A percentile compares a stretch with the other conserved stretches of the same genome.
phyloP scores from a whole-genome alignment of 2,329 filamentous ascomycete species.

The Verticillium klebahnii region DNA sequence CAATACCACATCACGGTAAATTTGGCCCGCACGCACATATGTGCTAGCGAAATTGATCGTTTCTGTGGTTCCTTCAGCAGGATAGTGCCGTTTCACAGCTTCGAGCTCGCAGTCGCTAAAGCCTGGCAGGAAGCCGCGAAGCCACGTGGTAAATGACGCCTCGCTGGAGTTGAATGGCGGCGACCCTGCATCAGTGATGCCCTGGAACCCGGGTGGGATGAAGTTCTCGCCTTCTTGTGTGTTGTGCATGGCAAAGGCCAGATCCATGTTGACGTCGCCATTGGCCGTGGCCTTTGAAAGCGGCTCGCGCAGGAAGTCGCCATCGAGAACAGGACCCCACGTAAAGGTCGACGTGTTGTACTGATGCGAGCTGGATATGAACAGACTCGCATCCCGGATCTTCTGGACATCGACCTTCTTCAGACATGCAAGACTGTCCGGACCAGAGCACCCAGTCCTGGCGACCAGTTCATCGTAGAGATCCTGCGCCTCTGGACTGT shows the following conservation, averaged over 20 bases:
- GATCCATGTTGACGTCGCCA: slow-evolving; percentile 43
- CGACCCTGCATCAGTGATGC: slow-evolving; percentile 21
- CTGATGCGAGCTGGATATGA: slow-evolving; percentile 41
- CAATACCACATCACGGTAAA: slow-evolving; percentile 55
- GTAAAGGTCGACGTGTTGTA: slow-evolving; percentile 53
- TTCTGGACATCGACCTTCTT: slow-evolving; percentile 48
- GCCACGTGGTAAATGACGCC: slow-evolving; percentile 47
- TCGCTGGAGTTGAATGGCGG: slow-evolving; percentile 44
- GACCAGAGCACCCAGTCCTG: slow-evolving; percentile 40
- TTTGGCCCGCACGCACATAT: slow-evolving; percentile 46
- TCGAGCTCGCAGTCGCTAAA: slow-evolving; percentile 34
- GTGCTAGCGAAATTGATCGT: slow-evolving; percentile 45
- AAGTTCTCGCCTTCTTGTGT: slow-evolving; percentile 61
- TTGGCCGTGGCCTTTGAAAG: slow-evolving; percentile 37
- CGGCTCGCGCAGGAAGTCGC: slow-evolving; percentile 40
- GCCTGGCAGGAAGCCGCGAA: slow-evolving; percentile 47
- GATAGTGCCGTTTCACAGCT: slow-evolving; percentile 40
- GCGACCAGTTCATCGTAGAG: slow-evolving; percentile 42
- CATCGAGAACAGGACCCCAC: slow-evolving; percentile 58
- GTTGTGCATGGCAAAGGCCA: slow-evolving; percentile 54
- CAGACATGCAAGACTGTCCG: slow-evolving; percentile 47
- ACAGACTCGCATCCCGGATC: slow-evolving; percentile 46
- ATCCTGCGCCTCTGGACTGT: slow-evolving; percentile 43
- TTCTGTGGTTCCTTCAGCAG: slow-evolving; percentile 39
- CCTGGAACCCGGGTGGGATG: slow-evolving; percentile 43